Evolutionary conservation across 352 stramenopile genomes (phyloP).

Genomic region (Pythium biforme): DNA sequence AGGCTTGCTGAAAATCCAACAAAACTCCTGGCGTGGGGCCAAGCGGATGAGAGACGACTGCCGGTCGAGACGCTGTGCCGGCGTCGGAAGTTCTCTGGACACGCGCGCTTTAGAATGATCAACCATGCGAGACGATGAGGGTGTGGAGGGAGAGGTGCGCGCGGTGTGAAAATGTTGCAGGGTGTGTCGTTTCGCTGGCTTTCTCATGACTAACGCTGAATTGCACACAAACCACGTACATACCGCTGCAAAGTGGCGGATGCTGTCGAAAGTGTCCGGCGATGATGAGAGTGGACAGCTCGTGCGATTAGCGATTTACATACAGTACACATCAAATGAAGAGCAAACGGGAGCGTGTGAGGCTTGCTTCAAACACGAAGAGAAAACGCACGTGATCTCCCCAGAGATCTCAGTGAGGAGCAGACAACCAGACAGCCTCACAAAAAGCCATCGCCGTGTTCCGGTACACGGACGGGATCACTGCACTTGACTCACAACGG

Average conservation of each 20-base stretch:
- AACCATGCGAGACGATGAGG: background rate
- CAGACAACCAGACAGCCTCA: background rate
- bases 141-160: background rate
- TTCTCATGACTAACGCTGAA: too few relatives aligned
- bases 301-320: too few relatives aligned
- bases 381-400: background rate
- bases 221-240: too few relatives aligned
- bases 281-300: too few relatives aligned
- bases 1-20: constrained; percentile 13
- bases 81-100: constrained; percentile 1
- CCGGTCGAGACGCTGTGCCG: background rate
- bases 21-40: background rate
- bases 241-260: too few relatives aligned
- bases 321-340: too few relatives aligned
- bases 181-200: too few relatives aligned
- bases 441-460: too few relatives aligned
- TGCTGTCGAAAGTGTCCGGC: constrained; percentile 16
- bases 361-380: constrained; percentile 8
- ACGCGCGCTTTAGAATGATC: constrained; percentile 6
- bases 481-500: too few relatives aligned
- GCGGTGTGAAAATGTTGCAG: constrained; percentile 2
- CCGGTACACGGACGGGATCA: too few relatives aligned
- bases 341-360: background rate
- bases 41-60: background rate
- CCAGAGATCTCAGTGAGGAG: constrained; percentile 5